phyloP scores from a whole-genome alignment of 768 basidiomycete genomes.

The Rhizopogon vinicolor region DNA sequence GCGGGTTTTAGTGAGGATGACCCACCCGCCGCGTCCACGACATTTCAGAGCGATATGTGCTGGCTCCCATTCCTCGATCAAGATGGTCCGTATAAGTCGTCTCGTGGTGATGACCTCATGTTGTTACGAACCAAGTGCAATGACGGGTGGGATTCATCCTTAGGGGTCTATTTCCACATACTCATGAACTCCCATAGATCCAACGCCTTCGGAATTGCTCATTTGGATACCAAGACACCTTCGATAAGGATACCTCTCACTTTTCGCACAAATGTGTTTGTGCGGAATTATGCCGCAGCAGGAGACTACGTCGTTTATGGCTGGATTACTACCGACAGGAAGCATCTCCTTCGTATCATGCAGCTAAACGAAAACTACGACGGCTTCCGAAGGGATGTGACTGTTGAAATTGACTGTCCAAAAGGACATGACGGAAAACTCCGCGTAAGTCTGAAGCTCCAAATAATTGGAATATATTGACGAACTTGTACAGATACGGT shows the following conservation, averaged over 20 bases:
- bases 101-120: conserved; percentile 23
- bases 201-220: conserved; percentile 21
- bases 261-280: conserved; percentile 16
- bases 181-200: neutral
- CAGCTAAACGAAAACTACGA: conserved; percentile 23
- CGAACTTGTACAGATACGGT: conserved; percentile 15
- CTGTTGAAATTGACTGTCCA: conserved; percentile 24
- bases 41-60: conserved; percentile 25
- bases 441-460: conserved; percentile 11
- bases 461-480: neutral
- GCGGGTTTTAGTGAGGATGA: neutral
- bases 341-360: conserved; percentile 24
- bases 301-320: conserved; percentile 16
- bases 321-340: conserved; percentile 21
- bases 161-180: neutral
- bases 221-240: conserved; percentile 20
- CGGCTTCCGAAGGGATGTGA: conserved; percentile 12
- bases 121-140: conserved; percentile 22
- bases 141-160: conserved; percentile 14
- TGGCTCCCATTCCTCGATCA: conserved; percentile 15
- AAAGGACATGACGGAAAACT: conserved; percentile 20
- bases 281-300: conserved; percentile 19
- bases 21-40: conserved; percentile 11
- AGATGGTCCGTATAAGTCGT: conserved; percentile 26
- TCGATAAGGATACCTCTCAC: conserved; percentile 21